Conservation (phyloP, 257 asterid genomes). For the Linderniella brevidens region DNA sequence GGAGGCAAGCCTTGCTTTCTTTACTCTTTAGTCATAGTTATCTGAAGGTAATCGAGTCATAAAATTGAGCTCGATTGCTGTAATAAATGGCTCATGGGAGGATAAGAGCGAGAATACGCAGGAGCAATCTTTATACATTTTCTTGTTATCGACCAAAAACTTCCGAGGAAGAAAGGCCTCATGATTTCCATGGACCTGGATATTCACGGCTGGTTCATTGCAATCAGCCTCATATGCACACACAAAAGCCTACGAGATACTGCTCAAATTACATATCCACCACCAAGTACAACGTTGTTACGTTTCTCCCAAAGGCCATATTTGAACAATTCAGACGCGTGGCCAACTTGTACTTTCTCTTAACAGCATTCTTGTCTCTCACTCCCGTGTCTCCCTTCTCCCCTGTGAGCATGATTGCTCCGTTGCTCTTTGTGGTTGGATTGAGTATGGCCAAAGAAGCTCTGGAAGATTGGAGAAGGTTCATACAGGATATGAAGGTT, state of each 20-base stretch:
- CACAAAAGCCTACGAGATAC: slow-evolving; percentile 55
- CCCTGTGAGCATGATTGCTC: slow-evolving; percentile 84
- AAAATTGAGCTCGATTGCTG: slow-evolving; percentile 11
- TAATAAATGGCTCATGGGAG: slow-evolving; percentile 51
- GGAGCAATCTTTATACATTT: slow-evolving; percentile 79
- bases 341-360: slow-evolving; percentile 84
- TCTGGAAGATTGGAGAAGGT: slow-evolving; percentile 86
- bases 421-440: slow-evolving; percentile 81
- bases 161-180: slow-evolving; percentile 35
- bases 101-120: slow-evolving; percentile 49
- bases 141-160: slow-evolving; percentile 39
- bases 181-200: slow-evolving; percentile 62
- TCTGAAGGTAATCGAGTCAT: slow-evolving; percentile 9
- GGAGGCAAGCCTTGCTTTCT: slow-evolving; percentile 19
- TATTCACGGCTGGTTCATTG: slow-evolving; percentile 66
- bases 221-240: slow-evolving; percentile 71
- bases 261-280: slow-evolving; percentile 75
- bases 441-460: slow-evolving; percentile 98
- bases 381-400: slow-evolving; percentile 85
- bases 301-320: slow-evolving; percentile 85
- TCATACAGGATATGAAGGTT: slow-evolving; percentile 94
- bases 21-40: slow-evolving; percentile 13
- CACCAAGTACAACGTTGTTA: slow-evolving; percentile 69
- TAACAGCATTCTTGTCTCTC: slow-evolving; percentile 67
- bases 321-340: slow-evolving; percentile 95